Conservation (phyloP, 2,329 filamentous ascomycete genomes). For the Xenoacremonium recifei region DNA sequence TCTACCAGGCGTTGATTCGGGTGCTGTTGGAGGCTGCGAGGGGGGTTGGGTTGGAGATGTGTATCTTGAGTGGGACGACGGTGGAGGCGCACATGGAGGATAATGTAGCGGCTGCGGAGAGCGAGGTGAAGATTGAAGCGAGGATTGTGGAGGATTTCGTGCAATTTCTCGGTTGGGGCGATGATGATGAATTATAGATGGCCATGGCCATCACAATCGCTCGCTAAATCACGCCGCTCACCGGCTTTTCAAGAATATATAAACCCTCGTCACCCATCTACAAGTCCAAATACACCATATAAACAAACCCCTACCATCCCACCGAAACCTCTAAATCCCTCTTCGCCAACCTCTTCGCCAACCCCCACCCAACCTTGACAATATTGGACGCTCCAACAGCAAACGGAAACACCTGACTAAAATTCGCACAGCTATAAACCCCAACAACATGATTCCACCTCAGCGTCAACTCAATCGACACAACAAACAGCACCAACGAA, state of each 20-base stretch:
- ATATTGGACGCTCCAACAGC: not conserved
- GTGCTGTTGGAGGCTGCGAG: not conserved
- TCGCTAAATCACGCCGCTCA: no score
- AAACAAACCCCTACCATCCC: no score
- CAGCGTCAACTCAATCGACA: slow-evolving; percentile 1
- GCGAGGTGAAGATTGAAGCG: not conserved
- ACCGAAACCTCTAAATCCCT: no score
- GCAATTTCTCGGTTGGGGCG: not conserved
- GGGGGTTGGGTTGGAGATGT: not conserved
- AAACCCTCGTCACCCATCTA: no score
- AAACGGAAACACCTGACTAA: slow-evolving; percentile 1
- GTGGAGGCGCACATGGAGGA: not conserved
- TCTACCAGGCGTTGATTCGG: not conserved
- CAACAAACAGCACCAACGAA: not conserved
- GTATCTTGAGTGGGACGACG: not conserved
- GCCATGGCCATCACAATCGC: no score
- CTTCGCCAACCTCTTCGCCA: not conserved
- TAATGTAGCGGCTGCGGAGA: not conserved
- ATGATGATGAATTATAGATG: no score
- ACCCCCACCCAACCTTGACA: not conserved
- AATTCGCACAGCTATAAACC: not conserved
- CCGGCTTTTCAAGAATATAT: no score
- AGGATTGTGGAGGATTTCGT: not conserved
- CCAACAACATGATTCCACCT: not conserved
- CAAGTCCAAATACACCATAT: no score